Conservation (phyloP, 192 early-diverging fungal species). For the Podila minutissima region DNA sequence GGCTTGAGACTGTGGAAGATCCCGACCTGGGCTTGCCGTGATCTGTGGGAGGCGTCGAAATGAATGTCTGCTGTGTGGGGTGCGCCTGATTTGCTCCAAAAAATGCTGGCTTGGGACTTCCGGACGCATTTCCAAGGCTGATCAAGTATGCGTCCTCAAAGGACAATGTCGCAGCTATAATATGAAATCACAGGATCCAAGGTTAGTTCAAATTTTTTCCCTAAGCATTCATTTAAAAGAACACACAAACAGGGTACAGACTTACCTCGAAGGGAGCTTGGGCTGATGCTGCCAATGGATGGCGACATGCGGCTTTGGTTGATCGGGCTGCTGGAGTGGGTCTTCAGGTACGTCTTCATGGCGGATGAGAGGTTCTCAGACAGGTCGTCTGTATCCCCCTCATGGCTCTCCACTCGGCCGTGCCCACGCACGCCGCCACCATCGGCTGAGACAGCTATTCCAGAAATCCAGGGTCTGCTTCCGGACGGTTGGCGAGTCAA, state of each 20-base stretch:
- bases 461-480: conserved; percentile 40
- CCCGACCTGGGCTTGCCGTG: conserved; percentile 9
- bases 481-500: conserved; percentile 21
- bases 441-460: conserved; percentile 25
- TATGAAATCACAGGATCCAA: background rate
- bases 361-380: conserved; percentile 34
- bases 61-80: conserved; percentile 26
- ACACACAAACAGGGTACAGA: background rate
- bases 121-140: conserved; percentile 41
- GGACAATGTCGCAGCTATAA: conserved; percentile 51
- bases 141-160: conserved; percentile 71
- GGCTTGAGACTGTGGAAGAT: conserved; percentile 20
- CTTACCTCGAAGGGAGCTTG: conserved; percentile 42
- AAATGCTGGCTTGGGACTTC: conserved; percentile 33
- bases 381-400: conserved; percentile 38
- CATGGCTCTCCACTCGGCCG: conserved; percentile 35
- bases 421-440: conserved; percentile 8
- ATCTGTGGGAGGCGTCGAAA: conserved; percentile 24
- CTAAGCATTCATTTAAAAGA: background rate
- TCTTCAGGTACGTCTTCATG: conserved; percentile 23
- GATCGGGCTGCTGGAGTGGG: conserved; percentile 33
- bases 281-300: conserved; percentile 35
- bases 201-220: background rate
- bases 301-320: conserved; percentile 46
- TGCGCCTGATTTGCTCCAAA: conserved; percentile 23